Evolutionary conservation across 2,329 filamentous ascomycete genomes (phyloP), one percentile per base, ranked within the genome.

Genomic region (Neocatenulostroma microsporum): DNA sequence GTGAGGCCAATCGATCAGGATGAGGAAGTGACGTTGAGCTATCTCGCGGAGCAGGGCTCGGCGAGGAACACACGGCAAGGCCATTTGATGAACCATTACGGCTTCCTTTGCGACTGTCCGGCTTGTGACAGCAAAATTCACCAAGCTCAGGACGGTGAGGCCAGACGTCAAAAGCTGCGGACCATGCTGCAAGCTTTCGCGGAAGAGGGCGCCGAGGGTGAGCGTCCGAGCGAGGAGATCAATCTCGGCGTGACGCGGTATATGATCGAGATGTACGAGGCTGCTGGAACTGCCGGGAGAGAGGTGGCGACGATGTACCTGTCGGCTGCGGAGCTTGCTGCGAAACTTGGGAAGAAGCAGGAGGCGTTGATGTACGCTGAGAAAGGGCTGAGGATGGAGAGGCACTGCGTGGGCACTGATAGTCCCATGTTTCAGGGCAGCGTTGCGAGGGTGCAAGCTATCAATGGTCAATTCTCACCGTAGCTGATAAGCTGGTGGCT

Each of bases 1-100:
- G 24, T 58, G 34, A 51, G 49, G 44, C 47, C 59, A 12, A 62
- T 64, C 14, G 30, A 42, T 3, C 43, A 56, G 28, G 58, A 54
- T n/a, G 54, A 62, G 37, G 60, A 64, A 38, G 61, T 63, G 37
- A 62, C 56, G 9, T 55, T 64, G 43, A 49, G 38, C 31, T 64
- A 63, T 40, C 28, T 48, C 3, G 21, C 29, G 11, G 48, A 62
- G 24, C 37, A 40, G 21, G 46, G 44, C 12, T 46, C 46, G 3
- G 28, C 42, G n/a, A 44, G 37, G 19, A 34, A 43, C 12, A 26
- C 28, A 14, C 44, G 48, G 5, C 42, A 42, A 30, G 30, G 34
- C 13, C 40, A 41, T 6, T 23, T 51, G 34, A 30, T 32, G 13
- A 21, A 39, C 17, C 29, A 38, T 24, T 63, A 64, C 38, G 45